Evolutionary conservation across 192 early-diverging fungal genomes (phyloP).

Genomic region (Coemansia sp.): DNA sequence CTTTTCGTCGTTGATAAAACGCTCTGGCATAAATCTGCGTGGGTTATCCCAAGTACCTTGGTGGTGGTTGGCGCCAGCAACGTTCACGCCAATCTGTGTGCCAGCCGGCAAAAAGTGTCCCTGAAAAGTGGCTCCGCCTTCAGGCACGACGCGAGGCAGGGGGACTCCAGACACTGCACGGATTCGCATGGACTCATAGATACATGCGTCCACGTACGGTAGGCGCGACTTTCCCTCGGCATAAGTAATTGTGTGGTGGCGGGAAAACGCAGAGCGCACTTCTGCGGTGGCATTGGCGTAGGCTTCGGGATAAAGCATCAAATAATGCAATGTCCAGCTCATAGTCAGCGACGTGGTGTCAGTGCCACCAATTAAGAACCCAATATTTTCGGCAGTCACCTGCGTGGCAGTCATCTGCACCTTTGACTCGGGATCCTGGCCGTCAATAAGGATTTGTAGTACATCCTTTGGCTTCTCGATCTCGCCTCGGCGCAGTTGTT

Average conservation of each 20-base stretch:
- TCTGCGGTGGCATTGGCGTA: conserved; percentile 21
- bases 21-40: conserved; percentile 25
- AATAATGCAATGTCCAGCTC: conserved; percentile 34
- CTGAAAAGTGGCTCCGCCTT: conserved; percentile 21
- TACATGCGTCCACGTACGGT: conserved; percentile 43
- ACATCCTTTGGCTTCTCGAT: conserved; percentile 40
- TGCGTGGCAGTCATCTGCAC: conserved; percentile 25
- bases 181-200: conserved; percentile 45
- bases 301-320: conserved; percentile 28
- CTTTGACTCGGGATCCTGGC: conserved; percentile 36
- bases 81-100: conserved; percentile 6
- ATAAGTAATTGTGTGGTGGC: conserved; percentile 24
- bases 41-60: conserved; percentile 11
- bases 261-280: conserved; percentile 27
- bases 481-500: conserved; percentile 4
- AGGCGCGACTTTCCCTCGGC: conserved; percentile 22
- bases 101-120: conserved; percentile 36
- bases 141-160: conserved; percentile 26
- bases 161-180: conserved; percentile 11
- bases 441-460: conserved; percentile 40
- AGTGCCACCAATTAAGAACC: conserved; percentile 30
- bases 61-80: conserved; percentile 24
- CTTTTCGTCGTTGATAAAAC: conserved; percentile 16
- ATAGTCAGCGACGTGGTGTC: conserved; percentile 38
- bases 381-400: conserved; percentile 30